phyloP scores from a whole-genome alignment of 768 basidiomycete species.

The Gelatoporia subvermispora region DNA sequence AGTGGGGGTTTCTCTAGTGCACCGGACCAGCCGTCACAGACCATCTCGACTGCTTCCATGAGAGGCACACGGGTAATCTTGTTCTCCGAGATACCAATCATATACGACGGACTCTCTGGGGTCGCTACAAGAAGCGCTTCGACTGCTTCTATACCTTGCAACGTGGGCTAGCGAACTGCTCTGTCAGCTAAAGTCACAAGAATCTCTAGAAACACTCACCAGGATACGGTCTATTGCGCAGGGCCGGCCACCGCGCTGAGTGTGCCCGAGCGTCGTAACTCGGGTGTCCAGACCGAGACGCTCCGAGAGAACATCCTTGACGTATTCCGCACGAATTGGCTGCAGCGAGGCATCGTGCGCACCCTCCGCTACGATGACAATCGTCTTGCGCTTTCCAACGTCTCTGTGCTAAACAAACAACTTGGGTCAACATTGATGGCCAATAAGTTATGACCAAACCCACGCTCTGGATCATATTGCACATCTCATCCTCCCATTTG shows the following conservation, averaged over 20 bases:
- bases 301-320: constrained; percentile 85
- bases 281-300: constrained; percentile 89
- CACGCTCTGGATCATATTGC: constrained; percentile 74
- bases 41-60: constrained; percentile 90
- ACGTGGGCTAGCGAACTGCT: constrained; percentile 62
- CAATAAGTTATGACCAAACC: constrained; percentile 18
- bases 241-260: constrained; percentile 90
- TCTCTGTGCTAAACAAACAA: constrained; percentile 64
- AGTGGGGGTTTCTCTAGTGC: too few relatives aligned
- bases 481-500: constrained; percentile 93
- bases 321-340: constrained; percentile 87
- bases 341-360: constrained; percentile 84
- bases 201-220: constrained; percentile 38
- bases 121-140: constrained; percentile 80
- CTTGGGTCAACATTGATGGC: neutral
- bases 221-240: constrained; percentile 91
- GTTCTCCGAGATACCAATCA: constrained; percentile 95
- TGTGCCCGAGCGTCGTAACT: constrained; percentile 96
- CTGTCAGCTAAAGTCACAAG: neutral
- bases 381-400: constrained; percentile 94
- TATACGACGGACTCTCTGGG: constrained; percentile 90
- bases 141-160: constrained; percentile 95
- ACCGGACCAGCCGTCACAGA: constrained; percentile 24
- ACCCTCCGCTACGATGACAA: constrained; percentile 97
- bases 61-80: constrained; percentile 90